Evolutionary conservation across 2,329 filamentous ascomycete genomes (phyloP).

Genomic region (Fusarium paranaense): DNA sequence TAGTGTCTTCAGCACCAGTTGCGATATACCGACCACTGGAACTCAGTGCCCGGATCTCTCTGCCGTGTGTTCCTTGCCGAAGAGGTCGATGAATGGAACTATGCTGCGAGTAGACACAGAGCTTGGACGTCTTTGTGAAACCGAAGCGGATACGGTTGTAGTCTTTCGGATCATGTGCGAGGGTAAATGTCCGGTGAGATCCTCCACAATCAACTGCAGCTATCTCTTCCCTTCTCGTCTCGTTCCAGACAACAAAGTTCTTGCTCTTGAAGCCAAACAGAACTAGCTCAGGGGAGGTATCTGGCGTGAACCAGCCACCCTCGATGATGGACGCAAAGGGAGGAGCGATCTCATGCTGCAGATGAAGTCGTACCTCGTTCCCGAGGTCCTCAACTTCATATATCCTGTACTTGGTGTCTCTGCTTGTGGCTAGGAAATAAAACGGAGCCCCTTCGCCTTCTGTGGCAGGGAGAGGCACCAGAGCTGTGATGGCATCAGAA

Average conservation of each 20-base stretch:
- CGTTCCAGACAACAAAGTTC: slow-evolving; percentile 85
- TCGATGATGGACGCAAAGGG: slow-evolving; percentile 83
- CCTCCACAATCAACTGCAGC: slow-evolving; percentile 85
- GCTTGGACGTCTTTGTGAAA: slow-evolving; percentile 77
- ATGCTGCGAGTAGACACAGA: slow-evolving; percentile 60
- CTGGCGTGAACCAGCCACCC: slow-evolving; percentile 69
- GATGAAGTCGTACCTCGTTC: slow-evolving; percentile 48
- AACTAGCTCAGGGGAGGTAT: slow-evolving; percentile 65
- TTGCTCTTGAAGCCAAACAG: slow-evolving; percentile 86
- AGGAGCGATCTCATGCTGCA: slow-evolving; percentile 75
- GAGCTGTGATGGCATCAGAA: slow-evolving; percentile 75
- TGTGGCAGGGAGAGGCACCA: slow-evolving; percentile 60
- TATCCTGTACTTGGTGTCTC: slow-evolving; percentile 81
- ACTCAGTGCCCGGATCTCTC: slow-evolving; percentile 77
- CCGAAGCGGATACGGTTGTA: slow-evolving; percentile 65
- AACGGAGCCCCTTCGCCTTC: slow-evolving; percentile 21
- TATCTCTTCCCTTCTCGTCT: slow-evolving; percentile 75
- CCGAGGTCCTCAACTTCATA: slow-evolving; percentile 56
- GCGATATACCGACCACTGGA: slow-evolving; percentile 58
- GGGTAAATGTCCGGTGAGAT: slow-evolving; percentile 81
- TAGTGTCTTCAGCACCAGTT: slow-evolving; percentile 80
- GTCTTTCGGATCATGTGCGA: slow-evolving; percentile 48
- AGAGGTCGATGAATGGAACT: slow-evolving; percentile 60
- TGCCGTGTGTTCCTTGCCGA: slow-evolving; percentile 80
- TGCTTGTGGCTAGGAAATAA: slow-evolving; percentile 77